phyloP scores from a whole-genome alignment of 305 asterid genomes.

The Fraxinus baroniana region DNA sequence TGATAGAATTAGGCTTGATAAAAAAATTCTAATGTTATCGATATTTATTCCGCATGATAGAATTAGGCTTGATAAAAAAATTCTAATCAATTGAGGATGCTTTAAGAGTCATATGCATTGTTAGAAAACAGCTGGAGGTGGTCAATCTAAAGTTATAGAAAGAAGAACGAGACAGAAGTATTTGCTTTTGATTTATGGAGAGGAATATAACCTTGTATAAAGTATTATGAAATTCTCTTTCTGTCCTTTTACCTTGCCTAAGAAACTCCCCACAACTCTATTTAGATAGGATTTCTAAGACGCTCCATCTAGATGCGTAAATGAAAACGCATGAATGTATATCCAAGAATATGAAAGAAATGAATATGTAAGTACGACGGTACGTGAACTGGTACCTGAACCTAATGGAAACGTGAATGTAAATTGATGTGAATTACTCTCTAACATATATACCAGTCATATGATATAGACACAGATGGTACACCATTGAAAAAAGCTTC shows the following conservation, averaged over 20 bases:
- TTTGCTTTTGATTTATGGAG: background rate
- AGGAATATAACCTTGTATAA: background rate
- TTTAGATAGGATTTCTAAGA: background rate
- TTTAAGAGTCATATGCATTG: background rate
- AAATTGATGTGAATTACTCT: background rate
- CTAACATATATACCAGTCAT: constrained; percentile 59
- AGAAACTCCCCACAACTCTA: background rate
- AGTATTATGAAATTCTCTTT: background rate
- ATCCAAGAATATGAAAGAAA: background rate
- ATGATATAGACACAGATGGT: constrained; percentile 74
- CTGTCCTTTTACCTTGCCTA: background rate
- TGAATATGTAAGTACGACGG: background rate
- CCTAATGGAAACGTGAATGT: background rate
- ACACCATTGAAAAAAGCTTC: constrained; percentile 75
- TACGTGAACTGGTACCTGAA: background rate
- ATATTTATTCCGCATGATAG: too few species aligned
- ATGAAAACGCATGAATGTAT: background rate
- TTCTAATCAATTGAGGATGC: background rate
- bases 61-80: too few species aligned
- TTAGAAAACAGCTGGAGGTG: background rate
- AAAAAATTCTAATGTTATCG: background rate
- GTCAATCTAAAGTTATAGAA: background rate
- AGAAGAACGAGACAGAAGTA: background rate
- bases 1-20: background rate
- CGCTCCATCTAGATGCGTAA: background rate